These are phyloP conservation scores for Aspergillus tanneri DNA, from an alignment of 2,329 filamentous ascomycete genomes.

Conservation along the genomic window DNA sequence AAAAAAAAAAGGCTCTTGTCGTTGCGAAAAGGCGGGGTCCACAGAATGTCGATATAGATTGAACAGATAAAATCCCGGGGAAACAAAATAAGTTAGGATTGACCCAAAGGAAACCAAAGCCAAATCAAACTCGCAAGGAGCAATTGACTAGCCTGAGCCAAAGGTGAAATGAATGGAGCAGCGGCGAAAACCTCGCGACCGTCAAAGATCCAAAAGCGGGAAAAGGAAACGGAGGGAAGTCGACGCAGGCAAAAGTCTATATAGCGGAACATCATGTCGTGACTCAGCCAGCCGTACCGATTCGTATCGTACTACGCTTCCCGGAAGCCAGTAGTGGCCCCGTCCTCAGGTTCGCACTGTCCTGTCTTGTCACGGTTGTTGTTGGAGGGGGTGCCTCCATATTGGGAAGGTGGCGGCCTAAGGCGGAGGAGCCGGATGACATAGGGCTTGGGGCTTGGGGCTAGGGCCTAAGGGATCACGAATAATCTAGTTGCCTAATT, in stretches of 20 bases:
- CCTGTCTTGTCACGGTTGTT: constrained; percentile 1
- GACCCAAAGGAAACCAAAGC: not conserved
- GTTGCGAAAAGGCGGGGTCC: not conserved
- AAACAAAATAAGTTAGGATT: not conserved
- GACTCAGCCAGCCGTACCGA: constrained; percentile 3
- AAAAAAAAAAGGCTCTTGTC: too few species aligned
- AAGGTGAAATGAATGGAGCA: constrained; percentile 23
- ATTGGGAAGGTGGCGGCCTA: constrained; percentile 18
- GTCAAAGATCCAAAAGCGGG: constrained; percentile 30
- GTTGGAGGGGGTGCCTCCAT: constrained; percentile 15
- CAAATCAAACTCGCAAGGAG: constrained; percentile 1
- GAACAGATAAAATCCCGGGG: not conserved
- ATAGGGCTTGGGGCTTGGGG: constrained; percentile 24
- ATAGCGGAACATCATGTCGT: constrained; percentile 8
- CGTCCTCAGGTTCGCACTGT: not conserved
- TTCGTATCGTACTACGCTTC: not conserved
- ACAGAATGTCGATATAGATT: not conserved
- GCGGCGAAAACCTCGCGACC: constrained; percentile 27
- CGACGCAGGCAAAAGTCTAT: constrained; percentile 17
- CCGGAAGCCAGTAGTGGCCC: not conserved
- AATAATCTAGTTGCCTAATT: not conserved
- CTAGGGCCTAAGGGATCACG: constrained; percentile 18
- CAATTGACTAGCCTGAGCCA: constrained; percentile 10
- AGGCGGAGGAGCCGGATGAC: constrained; percentile 18
- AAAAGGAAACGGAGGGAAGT: constrained; percentile 23